phyloP scores from a whole-genome alignment of 1,284 basidiomycete genomes.

The Ustilago xerochloae region DNA sequence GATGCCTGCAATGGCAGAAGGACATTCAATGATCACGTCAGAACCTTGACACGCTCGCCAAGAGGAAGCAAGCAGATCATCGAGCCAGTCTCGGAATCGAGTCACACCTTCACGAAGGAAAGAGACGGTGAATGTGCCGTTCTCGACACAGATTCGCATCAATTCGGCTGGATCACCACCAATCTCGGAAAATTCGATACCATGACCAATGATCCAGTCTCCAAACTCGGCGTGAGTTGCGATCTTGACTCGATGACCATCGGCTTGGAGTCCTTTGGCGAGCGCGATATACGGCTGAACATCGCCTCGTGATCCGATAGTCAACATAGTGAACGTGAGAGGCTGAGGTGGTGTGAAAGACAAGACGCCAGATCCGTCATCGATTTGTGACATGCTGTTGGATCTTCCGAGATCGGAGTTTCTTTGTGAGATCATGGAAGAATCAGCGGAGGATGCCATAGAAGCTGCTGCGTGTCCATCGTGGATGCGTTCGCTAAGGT shows the following conservation, averaged over 20 bases:
- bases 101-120: slow-evolving; percentile 89
- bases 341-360: slow-evolving; percentile 41
- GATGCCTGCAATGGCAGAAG: slow-evolving; percentile 97
- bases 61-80: slow-evolving; percentile 89
- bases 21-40: slow-evolving; percentile 92
- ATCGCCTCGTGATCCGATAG: slow-evolving; percentile 88
- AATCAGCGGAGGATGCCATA: slow-evolving; percentile 30
- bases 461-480: slow-evolving; percentile 23
- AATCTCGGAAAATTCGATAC: slow-evolving; percentile 90
- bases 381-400: slow-evolving; percentile 23
- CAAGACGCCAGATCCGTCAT: slow-evolving; percentile 39
- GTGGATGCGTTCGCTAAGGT: slow-evolving; percentile 55
- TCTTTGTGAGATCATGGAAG: slow-evolving; percentile 28
- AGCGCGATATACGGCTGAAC: slow-evolving; percentile 88
- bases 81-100: slow-evolving; percentile 97
- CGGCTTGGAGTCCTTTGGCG: slow-evolving; percentile 87
- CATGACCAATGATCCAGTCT: slow-evolving; percentile 89
- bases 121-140: slow-evolving; percentile 90
- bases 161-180: slow-evolving; percentile 97
- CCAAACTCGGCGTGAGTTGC: slow-evolving; percentile 94
- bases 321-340: slow-evolving; percentile 79
- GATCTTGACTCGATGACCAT: slow-evolving; percentile 86
- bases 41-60: slow-evolving; percentile 96
- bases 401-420: slow-evolving; percentile 12
- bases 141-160: slow-evolving; percentile 70